Percentiles rank a stretch among this genome's conserved stretches.
Evolutionary conservation across 805 yeast genomes (phyloP).

Genomic region (Wickerhamiella siamensis): DNA sequence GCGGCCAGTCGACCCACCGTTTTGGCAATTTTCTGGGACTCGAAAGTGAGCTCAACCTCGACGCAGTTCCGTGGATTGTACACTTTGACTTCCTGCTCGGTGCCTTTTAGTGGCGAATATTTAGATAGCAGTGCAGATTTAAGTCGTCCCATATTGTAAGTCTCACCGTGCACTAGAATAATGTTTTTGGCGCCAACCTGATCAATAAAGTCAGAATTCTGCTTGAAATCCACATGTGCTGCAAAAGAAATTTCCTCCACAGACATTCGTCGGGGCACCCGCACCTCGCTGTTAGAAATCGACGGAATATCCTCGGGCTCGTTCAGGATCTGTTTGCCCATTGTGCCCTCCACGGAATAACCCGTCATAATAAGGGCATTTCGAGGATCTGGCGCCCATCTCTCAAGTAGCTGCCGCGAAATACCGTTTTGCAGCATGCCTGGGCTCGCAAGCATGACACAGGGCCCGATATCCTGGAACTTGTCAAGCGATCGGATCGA

Average conservation of each 20-base stretch:
- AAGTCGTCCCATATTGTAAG: slow-evolving; percentile 95
- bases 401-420: slow-evolving; percentile 76
- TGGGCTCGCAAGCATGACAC: slow-evolving; percentile 92
- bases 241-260: slow-evolving; percentile 96
- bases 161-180: slow-evolving; percentile 92
- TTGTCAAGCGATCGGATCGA: slow-evolving; percentile 66
- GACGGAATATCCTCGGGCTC: slow-evolving; percentile 91
- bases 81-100: slow-evolving; percentile 80
- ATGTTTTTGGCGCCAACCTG: slow-evolving; percentile 71
- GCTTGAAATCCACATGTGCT: slow-evolving; percentile 97
- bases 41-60: slow-evolving; percentile 57
- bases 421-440: slow-evolving; percentile 98
- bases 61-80: slow-evolving; percentile 89
- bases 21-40: slow-evolving; percentile 73
- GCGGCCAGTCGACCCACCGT: slow-evolving; percentile 48
- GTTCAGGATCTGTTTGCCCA: slow-evolving; percentile 79
- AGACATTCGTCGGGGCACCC: slow-evolving; percentile 72
- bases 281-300: slow-evolving; percentile 58
- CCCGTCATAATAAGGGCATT: slow-evolving; percentile 85
- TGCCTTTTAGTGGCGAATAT: slow-evolving; percentile 65
- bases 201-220: slow-evolving; percentile 83
- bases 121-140: slow-evolving; percentile 85
- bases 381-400: slow-evolving; percentile 95
- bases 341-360: slow-evolving; percentile 95
- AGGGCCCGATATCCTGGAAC: slow-evolving; percentile 87